phyloP scores from a whole-genome alignment of 805 yeast genomes.

The Naumovozyma baii region DNA sequence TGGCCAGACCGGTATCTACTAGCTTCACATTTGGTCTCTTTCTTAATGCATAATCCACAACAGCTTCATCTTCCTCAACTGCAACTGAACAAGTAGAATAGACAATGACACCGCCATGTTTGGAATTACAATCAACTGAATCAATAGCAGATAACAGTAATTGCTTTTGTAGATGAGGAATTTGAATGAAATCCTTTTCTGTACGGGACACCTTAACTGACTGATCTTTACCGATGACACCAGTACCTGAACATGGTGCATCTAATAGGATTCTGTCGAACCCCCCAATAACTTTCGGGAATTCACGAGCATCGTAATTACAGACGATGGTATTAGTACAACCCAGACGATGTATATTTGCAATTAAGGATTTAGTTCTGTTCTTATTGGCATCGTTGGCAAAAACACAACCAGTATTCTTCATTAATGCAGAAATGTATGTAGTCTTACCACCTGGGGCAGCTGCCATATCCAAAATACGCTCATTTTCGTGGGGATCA shows the following conservation, averaged over 20 bases:
- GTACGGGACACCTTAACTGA: conserved; percentile 88
- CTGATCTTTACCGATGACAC: conserved; percentile 96
- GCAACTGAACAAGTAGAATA: conserved; percentile 98
- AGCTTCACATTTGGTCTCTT: conserved; percentile 93
- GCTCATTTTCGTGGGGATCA: conserved; percentile 94
- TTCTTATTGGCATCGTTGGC: conserved; percentile 97
- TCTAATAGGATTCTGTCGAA: conserved; percentile 90
- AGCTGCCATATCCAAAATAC: conserved; percentile 96
- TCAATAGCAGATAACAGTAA: conserved; percentile 89
- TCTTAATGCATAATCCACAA: conserved; percentile 93
- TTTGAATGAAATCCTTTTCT: conserved; percentile 91
- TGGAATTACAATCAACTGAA: conserved; percentile 86
- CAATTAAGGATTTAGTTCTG: conserved; percentile 91
- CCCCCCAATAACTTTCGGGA: conserved; percentile 97
- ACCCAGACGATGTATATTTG: conserved; percentile 94
- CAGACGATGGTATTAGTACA: conserved; percentile 95
- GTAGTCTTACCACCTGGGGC: conserved; percentile 99
- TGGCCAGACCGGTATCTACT: conserved; percentile 83
- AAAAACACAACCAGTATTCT: conserved; percentile 92
- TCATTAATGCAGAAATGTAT: conserved; percentile 90
- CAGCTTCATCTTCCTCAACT: conserved; percentile 97
- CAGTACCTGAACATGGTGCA: conserved; percentile 99
- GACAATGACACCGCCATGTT: conserved; percentile 88
- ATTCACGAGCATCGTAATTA: conserved; percentile 96
- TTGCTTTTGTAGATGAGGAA: conserved; percentile 95